A percentile compares a stretch with the other conserved stretches of the same genome.
Conservation (phyloP, 768 basidiomycete genomes). For the Gloeopeniophorella convolvens region DNA sequence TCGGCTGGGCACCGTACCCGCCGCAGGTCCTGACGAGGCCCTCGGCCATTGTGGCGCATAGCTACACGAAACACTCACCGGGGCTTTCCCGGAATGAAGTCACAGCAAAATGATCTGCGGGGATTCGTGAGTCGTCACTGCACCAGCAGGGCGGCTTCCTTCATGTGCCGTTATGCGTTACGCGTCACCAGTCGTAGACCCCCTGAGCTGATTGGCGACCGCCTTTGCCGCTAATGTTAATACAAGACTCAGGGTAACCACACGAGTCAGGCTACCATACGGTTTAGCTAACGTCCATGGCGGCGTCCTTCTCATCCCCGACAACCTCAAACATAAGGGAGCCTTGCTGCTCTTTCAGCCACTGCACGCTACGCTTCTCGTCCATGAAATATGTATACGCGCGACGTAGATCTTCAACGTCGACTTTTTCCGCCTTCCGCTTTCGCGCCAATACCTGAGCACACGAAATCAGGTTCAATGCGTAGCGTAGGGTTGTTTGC, state of each 20-base stretch:
- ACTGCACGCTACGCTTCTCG: slow-evolving; percentile 87
- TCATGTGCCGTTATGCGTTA: too few species aligned
- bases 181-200: too few species aligned
- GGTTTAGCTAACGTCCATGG: slow-evolving; percentile 32
- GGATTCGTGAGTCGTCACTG: too few species aligned
- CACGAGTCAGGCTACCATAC: background rate
- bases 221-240: too few species aligned
- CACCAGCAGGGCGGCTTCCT: too few species aligned
- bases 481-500: slow-evolving; percentile 89
- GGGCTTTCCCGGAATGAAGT: too few species aligned
- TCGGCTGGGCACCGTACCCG: too few species aligned
- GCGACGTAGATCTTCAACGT: slow-evolving; percentile 75
- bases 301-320: slow-evolving; percentile 29
- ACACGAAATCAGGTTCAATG: slow-evolving; percentile 91
- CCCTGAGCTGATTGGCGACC: too few species aligned
- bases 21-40: too few species aligned
- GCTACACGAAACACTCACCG: too few species aligned
- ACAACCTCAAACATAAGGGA: slow-evolving; percentile 70
- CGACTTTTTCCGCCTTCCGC: slow-evolving; percentile 74
- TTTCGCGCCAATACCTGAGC: slow-evolving; percentile 81
- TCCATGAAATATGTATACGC: slow-evolving; percentile 91
- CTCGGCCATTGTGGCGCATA: too few species aligned
- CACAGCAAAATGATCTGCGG: too few species aligned
- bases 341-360: slow-evolving; percentile 82
- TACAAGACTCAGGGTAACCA: background rate